phyloP scores from a whole-genome alignment of 208 protist species.

The Leishmania tropica region DNA sequence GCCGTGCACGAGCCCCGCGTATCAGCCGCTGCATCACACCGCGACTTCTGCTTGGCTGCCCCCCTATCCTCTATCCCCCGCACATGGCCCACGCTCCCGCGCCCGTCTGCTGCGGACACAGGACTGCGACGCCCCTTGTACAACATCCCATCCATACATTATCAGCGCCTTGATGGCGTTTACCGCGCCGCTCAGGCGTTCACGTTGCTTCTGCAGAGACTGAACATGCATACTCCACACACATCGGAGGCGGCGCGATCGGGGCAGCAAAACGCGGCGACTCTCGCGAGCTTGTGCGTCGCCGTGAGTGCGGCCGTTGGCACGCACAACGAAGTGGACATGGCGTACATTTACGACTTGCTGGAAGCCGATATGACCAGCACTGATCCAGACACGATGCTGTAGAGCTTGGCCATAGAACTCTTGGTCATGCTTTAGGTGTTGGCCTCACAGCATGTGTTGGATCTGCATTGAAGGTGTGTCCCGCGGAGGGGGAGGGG shows the following conservation, averaged over 20 bases:
- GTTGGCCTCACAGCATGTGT: not conserved
- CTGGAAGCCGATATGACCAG: slow-evolving; percentile 45
- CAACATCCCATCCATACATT: slow-evolving; percentile 28
- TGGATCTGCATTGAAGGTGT: not conserved
- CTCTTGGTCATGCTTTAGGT: not conserved
- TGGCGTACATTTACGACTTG: slow-evolving; percentile 34
- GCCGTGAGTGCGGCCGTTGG: slow-evolving; percentile 20
- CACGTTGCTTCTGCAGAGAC: slow-evolving; percentile 19
- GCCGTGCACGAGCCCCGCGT: slow-evolving; percentile 20
- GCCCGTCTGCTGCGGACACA: slow-evolving; percentile 4
- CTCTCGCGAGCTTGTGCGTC: not conserved
- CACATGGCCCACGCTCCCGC: slow-evolving; percentile 9
- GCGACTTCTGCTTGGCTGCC: not conserved
- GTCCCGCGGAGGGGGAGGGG: not conserved
- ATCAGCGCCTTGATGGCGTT: slow-evolving; percentile 26
- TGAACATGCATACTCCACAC: not conserved
- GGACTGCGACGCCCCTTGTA: slow-evolving; percentile 42
- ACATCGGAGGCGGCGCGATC: not conserved
- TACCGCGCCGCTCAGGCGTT: slow-evolving; percentile 33
- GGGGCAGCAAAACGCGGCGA: not conserved
- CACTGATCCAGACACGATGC: slow-evolving; percentile 33
- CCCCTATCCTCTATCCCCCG: slow-evolving; percentile 4
- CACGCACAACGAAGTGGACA: slow-evolving; percentile 36
- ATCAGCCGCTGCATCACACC: not conserved
- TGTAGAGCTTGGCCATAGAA: slow-evolving; percentile 5